These are phyloP conservation scores for Phytophthora lateralis DNA, from an alignment of 352 stramenopile species.

Conservation along the genomic window DNA sequence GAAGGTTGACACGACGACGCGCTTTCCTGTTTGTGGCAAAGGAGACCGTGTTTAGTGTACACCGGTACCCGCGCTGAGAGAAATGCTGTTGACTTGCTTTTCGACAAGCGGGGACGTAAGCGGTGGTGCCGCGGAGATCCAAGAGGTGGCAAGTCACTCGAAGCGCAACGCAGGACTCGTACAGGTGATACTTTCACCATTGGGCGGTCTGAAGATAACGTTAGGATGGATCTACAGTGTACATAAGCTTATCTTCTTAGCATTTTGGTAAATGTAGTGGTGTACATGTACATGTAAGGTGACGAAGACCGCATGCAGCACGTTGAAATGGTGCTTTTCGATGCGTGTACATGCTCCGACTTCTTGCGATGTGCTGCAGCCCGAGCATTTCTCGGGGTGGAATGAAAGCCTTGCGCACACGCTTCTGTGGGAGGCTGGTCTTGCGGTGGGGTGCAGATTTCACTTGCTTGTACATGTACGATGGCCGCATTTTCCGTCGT, in stretches of 20 bases:
- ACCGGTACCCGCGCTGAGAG: background rate
- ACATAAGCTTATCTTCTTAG: background rate
- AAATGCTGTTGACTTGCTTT: slow-evolving; percentile 9
- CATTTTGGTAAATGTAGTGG: background rate
- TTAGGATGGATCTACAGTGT: background rate
- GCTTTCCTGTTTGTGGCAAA: background rate
- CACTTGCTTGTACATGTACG: slow-evolving; percentile 9
- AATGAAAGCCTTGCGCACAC: slow-evolving; percentile 2
- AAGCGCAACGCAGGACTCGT: slow-evolving; percentile 4
- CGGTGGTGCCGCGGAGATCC: slow-evolving; percentile 3
- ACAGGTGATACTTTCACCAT: slow-evolving; percentile 9
- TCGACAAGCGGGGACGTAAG: slow-evolving; percentile 6
- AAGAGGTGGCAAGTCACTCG: background rate
- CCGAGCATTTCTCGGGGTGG: slow-evolving; percentile 10
- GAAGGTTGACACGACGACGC: background rate
- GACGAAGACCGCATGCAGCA: too few relatives aligned
- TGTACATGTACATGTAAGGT: too few relatives aligned
- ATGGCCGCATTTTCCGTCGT: slow-evolving; percentile 11
- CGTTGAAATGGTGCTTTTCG: slow-evolving; percentile 13
- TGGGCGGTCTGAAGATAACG: background rate
- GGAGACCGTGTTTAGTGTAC: too few relatives aligned
- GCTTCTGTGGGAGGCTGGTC: background rate
- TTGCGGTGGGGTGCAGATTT: background rate
- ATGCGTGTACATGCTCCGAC: slow-evolving; percentile 4
- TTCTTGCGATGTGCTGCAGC: slow-evolving; percentile 18